Conservation (phyloP, 208 protist genomes). For the Vickermania spadyakhi region DNA sequence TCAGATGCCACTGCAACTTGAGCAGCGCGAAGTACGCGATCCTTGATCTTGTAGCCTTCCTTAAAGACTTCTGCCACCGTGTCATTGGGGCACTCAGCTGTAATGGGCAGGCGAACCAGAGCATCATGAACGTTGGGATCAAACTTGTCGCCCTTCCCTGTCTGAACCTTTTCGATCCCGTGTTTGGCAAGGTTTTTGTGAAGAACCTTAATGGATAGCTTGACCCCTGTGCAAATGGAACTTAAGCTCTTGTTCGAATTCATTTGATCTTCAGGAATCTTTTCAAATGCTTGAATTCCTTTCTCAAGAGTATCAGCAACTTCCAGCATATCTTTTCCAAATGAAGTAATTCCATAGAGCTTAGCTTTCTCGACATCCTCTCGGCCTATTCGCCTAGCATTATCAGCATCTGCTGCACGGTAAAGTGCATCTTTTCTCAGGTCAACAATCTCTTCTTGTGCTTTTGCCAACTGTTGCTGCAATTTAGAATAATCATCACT, state of each 20-base stretch:
- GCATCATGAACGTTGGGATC: slow-evolving; percentile 90
- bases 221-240: slow-evolving; percentile 74
- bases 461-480: slow-evolving; percentile 61
- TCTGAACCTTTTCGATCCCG: slow-evolving; percentile 81
- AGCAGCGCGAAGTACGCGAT: slow-evolving; percentile 77
- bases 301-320: slow-evolving; percentile 90
- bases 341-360: slow-evolving; percentile 78
- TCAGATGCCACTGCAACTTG: slow-evolving; percentile 83
- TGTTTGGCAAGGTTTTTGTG: slow-evolving; percentile 78
- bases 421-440: slow-evolving; percentile 84
- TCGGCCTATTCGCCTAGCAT: slow-evolving; percentile 77
- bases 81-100: slow-evolving; percentile 29
- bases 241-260: slow-evolving; percentile 44
- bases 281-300: slow-evolving; percentile 60
- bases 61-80: slow-evolving; percentile 82
- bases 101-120: slow-evolving; percentile 64
- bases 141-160: slow-evolving; percentile 58
- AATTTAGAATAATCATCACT: slow-evolving; percentile 15
- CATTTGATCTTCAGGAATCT: slow-evolving; percentile 34
- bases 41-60: slow-evolving; percentile 82
- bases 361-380: slow-evolving; percentile 89
- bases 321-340: slow-evolving; percentile 90
- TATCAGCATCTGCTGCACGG: slow-evolving; percentile 81
- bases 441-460: slow-evolving; percentile 41
- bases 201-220: slow-evolving; percentile 80